A percentile compares a stretch with the other conserved stretches of the same genome.
Conservation (phyloP, 352 stramenopile species). For the Phytophthora crassamura region DNA sequence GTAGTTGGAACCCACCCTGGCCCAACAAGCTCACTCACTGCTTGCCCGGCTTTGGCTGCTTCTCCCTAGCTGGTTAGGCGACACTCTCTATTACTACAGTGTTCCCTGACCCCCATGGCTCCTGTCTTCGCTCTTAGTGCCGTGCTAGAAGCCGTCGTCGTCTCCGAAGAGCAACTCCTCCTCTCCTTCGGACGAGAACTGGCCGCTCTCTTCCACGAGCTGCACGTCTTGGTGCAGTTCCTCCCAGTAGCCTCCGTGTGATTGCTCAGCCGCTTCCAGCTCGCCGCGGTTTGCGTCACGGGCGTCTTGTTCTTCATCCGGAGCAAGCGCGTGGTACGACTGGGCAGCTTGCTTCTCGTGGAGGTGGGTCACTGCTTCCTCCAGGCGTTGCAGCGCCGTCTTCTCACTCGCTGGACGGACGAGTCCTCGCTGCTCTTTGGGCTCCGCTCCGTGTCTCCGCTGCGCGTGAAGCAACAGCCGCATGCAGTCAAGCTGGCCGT, state of each 20-base stretch:
- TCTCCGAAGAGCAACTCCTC: constrained; percentile 15
- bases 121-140: not conserved
- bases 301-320: constrained; percentile 7
- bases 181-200: constrained; percentile 79
- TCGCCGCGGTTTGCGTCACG: not conserved
- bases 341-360: constrained; percentile 43
- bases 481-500: constrained; percentile 57
- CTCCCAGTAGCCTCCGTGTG: constrained; percentile 58
- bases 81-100: constrained; percentile 26
- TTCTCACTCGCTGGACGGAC: constrained; percentile 27
- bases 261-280: constrained; percentile 16
- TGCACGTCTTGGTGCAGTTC: constrained; percentile 74
- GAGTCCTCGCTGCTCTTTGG: constrained; percentile 10
- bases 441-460: constrained; percentile 17
- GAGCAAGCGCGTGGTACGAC: constrained; percentile 28
- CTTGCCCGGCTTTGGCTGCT: constrained; percentile 31
- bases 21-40: constrained; percentile 8
- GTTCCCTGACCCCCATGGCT: constrained; percentile 22
- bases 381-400: constrained; percentile 27
- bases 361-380: constrained; percentile 43
- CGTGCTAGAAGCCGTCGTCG: constrained; percentile 18
- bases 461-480: constrained; percentile 46
- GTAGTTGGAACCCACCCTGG: constrained; percentile 26
- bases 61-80: constrained; percentile 31
- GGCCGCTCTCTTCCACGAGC: constrained; percentile 76